Percentiles rank a stretch among this genome's conserved stretches.
Evolutionary conservation across 148 eudicot species (phyloP).

Genomic region (Rhododendron ferrugineum): DNA sequence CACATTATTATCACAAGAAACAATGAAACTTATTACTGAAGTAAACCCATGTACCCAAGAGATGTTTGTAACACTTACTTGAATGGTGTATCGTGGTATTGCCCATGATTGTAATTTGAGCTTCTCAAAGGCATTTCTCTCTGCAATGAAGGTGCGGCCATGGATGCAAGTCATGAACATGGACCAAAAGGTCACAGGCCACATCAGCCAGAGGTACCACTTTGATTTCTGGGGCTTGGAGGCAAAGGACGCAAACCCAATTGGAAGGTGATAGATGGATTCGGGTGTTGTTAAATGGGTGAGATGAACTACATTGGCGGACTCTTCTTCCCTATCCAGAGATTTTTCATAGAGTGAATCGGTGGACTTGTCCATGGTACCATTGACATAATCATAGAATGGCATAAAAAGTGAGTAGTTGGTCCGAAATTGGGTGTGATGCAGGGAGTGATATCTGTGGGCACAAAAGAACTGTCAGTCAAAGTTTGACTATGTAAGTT

Average conservation of each 20-base stretch:
- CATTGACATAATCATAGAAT: slow-evolving; percentile 39
- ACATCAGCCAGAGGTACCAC: slow-evolving; percentile 31
- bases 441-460: slow-evolving; percentile 24
- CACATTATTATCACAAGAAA: too few species aligned
- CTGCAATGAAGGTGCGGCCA: slow-evolving; percentile 20
- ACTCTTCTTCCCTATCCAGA: slow-evolving; percentile 19
- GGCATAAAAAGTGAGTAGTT: slow-evolving; percentile 49
- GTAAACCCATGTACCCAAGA: too few species aligned
- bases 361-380: slow-evolving; percentile 33
- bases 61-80: slow-evolving; percentile 20
- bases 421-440: slow-evolving; percentile 44
- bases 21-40: too few species aligned
- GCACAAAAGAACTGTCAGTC: not conserved
- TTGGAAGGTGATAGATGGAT: slow-evolving; percentile 31
- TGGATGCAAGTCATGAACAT: slow-evolving; percentile 26
- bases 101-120: slow-evolving; percentile 48
- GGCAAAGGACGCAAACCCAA: slow-evolving; percentile 37
- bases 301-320: slow-evolving; percentile 32
- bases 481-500: not conserved
- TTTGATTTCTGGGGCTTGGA: slow-evolving; percentile 28
- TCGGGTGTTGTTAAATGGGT: slow-evolving; percentile 40
- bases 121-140: slow-evolving; percentile 38
- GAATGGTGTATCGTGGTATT: slow-evolving; percentile 39
- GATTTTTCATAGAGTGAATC: slow-evolving; percentile 25
- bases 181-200: slow-evolving; percentile 34